Conservation (phyloP, 164 flowering plant genomes). For the Vitis rotundifolia region DNA sequence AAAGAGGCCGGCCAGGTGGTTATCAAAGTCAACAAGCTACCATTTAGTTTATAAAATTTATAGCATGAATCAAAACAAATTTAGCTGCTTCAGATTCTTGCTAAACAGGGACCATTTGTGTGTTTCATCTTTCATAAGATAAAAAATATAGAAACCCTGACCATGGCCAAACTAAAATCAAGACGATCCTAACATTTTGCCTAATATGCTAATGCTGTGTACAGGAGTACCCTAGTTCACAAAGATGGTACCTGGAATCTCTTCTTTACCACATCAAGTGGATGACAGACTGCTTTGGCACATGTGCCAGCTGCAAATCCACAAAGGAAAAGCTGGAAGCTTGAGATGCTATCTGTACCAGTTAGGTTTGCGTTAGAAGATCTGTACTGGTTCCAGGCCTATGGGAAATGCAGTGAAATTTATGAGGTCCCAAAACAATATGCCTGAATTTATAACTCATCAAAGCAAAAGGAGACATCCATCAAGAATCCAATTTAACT, state of each 20-base stretch:
- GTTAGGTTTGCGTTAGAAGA: slow-evolving; percentile 12
- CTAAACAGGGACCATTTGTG: too few relatives aligned
- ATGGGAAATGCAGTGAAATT: background rate
- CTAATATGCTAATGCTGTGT: too few relatives aligned
- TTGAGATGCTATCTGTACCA: slow-evolving; percentile 21
- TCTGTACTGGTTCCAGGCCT: slow-evolving; percentile 37
- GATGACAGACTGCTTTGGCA: slow-evolving; percentile 95
- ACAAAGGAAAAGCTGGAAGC: slow-evolving; percentile 82
- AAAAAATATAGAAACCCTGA: too few relatives aligned
- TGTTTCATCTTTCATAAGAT: too few relatives aligned
- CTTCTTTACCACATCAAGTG: slow-evolving; percentile 97
- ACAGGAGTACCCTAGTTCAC: too few relatives aligned
- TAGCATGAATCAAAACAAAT: too few relatives aligned
- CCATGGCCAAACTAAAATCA: too few relatives aligned
- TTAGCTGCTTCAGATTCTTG: too few relatives aligned
- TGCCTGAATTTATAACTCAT: background rate
- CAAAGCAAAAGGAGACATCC: background rate
- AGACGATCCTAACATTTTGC: too few relatives aligned
- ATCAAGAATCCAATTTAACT: background rate
- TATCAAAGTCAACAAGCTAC: too few relatives aligned
- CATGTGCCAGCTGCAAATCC: slow-evolving; percentile 94
- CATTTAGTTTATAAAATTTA: too few relatives aligned
- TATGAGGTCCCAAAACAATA: background rate
- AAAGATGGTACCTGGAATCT: slow-evolving; percentile 75
- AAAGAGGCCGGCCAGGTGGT: too few relatives aligned